Percentiles rank a stretch among this genome's conserved stretches.
Evolutionary conservation across 192 early-diverging fungal genomes (phyloP).

Genomic region (Linnemannia exigua): DNA sequence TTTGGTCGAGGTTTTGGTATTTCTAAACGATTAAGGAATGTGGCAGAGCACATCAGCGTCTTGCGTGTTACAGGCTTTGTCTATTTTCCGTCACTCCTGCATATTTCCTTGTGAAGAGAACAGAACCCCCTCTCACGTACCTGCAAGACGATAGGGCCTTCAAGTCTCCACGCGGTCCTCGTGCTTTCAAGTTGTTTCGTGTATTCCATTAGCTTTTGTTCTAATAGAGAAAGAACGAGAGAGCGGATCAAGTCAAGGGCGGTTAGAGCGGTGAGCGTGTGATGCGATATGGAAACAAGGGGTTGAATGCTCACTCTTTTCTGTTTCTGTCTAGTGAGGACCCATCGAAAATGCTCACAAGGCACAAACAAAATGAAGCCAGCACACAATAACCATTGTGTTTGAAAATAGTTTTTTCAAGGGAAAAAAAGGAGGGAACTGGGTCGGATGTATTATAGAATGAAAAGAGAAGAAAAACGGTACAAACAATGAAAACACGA

Average conservation of each 20-base stretch:
- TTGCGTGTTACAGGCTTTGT: background rate
- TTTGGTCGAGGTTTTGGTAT: constrained; percentile 56
- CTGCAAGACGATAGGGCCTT: constrained; percentile 45
- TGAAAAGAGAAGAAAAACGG: too few species aligned
- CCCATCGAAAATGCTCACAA: constrained; percentile 3
- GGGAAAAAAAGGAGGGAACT: constrained; percentile 2
- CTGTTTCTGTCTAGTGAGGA: background rate
- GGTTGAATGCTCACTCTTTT: constrained; percentile 4
- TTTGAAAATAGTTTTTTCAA: constrained; percentile 5
- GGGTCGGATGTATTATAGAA: background rate
- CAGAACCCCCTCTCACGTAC: background rate
- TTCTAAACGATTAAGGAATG: constrained; percentile 18
- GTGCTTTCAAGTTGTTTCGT: constrained; percentile 40
- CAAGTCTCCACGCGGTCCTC: constrained; percentile 43
- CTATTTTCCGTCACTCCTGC: background rate
- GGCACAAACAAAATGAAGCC: constrained; percentile 1
- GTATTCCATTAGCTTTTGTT: constrained; percentile 52
- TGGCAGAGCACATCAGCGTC: background rate
- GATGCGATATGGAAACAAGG: background rate
- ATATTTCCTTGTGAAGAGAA: background rate
- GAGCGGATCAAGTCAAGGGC: background rate
- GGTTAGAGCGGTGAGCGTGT: background rate
- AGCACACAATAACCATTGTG: background rate
- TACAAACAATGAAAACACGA: background rate
- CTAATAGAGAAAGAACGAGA: constrained; percentile 20